Base-by-base conservation (phyloP, 176 grass and related monocot species). In the Bolboschoenus planiculmis region DNA sequence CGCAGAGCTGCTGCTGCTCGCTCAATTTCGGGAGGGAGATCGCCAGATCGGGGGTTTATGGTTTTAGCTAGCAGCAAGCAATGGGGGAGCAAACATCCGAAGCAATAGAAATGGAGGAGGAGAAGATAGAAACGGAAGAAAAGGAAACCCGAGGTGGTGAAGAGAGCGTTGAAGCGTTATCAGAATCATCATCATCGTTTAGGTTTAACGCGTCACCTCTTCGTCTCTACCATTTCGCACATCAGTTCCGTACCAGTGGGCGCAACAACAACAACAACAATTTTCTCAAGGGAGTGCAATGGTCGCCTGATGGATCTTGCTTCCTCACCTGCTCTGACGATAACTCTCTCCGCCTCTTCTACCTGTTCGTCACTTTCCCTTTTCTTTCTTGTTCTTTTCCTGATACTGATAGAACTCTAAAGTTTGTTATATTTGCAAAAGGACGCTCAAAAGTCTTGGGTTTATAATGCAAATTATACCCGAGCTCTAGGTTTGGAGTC, bases 251-350 rank as follows among this genome's bases (percentile, higher is more conserved):
- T 51, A 89, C 48, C 78, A 81, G 78, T 55, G 81, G 59, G 20
- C 83, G 29, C 59, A 71, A 24, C 39, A 36, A 47, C 34, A 37
- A 81, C 68, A 33, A 62, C n/a, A 89, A 78, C 0, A 98, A 93
- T 89, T 99, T 99, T 80, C 91, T 99, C 54, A 99, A 93, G 72
- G 96, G 91, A 26, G 92, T 93, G 3, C 93, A 95, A 76, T 99
- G 96, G 96, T 95, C 96, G 13, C 96, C 96, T 9, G 96, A 99
- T 16, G 96, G 96, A 4, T 95, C 92, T 78, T 95, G 84, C 86
- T 95, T 99, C 82, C 96, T 99, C 86, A 93, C 89, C 61, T 88
- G 90, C 89, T 99, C 87, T 18, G 90, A 99, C 65, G 96, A 99
- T 86, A 95, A 99, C 86, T 89, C 92, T 42, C 92, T 95, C 77